Evolutionary conservation across 23 red algal species (phyloP).

Genomic region (Gracilaria caudata): DNA sequence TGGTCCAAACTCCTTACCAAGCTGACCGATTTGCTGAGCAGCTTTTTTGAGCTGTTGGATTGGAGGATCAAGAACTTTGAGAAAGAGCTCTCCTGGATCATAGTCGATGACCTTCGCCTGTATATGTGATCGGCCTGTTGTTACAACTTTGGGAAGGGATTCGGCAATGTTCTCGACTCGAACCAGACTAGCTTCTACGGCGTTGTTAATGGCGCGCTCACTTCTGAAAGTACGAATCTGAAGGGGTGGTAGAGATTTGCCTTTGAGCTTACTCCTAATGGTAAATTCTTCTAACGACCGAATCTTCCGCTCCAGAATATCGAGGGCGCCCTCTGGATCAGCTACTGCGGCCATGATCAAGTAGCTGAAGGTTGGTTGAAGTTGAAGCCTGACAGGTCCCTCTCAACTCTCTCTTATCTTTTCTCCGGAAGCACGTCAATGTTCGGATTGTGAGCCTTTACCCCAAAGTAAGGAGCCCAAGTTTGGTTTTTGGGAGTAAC

Average conservation of each 20-base stretch:
- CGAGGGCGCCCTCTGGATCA: conserved; percentile 35
- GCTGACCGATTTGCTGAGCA: conserved; percentile 29
- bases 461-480: neutral
- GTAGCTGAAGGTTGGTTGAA: neutral
- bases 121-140: conserved; percentile 65
- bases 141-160: conserved; percentile 42
- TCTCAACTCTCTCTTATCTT: neutral
- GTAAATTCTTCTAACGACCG: conserved; percentile 50
- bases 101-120: conserved; percentile 71
- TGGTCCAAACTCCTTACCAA: conserved; percentile 51
- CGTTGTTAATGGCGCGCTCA: conserved; percentile 63
- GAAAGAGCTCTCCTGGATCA: conserved; percentile 63
- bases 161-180: conserved; percentile 61
- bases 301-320: conserved; percentile 54
- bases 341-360: conserved; percentile 22
- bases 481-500: no score
- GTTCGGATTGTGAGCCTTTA: neutral
- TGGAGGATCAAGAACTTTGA: conserved; percentile 26
- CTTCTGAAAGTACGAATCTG: conserved; percentile 37
- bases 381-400: neutral
- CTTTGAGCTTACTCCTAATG: conserved; percentile 28
- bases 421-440: neutral
- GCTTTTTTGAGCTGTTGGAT: conserved; percentile 50
- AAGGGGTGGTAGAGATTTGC: conserved; percentile 36
- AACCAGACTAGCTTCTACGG: conserved; percentile 59